Base-by-base conservation (phyloP, 805 yeast genomes). In the Martiniozyma abietophila region DNA sequence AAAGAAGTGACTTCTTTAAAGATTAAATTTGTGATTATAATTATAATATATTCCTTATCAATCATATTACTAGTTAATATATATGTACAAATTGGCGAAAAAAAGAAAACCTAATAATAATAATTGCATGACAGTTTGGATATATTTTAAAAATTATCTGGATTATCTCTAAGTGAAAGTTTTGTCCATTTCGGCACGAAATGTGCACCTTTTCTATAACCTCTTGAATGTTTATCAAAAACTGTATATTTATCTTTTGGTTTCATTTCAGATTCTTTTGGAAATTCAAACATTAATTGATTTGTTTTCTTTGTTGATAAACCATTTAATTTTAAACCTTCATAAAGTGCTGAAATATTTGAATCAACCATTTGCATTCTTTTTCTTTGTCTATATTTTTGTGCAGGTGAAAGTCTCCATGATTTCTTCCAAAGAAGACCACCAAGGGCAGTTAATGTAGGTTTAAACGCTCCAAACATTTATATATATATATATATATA, bases 151-250 rank as follows among this genome's bases (percentile, higher is more conserved):
- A 71, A 79, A 52, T 77, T 69, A 40, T 68, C 68, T 29, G 96
- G 96, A 51, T 82, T 80, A 39, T 71, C 75, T 64, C 96, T 76
- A 57, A 78, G 69, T 7, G 94, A 74, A 42, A 74, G 55, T 62
- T 79, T 85, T 35, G 96, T 86, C 94, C 95, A 86, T 54, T 86
- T 83, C 15, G 96, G 95, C 27, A 80, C 81, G 56, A 76, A 64
- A 52, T 89, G 97, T 18, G 83, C 75, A 44, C 88, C 77, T 62
- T 86, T 89, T 64, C 97, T 75, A 61, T 89, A 92, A 15, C 77
- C 78, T 49, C 69, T 74, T 10, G 77, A 70, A 48, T 75, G 75
- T 57, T 72, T 80, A 59, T 74, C 76, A 62, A 82, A 89, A 2
- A 85, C 79, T 29, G 94, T 77, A 61, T 92, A 92, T 59, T 89